These are phyloP conservation scores for Stereum hirsutum DNA, from an alignment of 1,284 basidiomycete genomes.

Conservation along the genomic window DNA sequence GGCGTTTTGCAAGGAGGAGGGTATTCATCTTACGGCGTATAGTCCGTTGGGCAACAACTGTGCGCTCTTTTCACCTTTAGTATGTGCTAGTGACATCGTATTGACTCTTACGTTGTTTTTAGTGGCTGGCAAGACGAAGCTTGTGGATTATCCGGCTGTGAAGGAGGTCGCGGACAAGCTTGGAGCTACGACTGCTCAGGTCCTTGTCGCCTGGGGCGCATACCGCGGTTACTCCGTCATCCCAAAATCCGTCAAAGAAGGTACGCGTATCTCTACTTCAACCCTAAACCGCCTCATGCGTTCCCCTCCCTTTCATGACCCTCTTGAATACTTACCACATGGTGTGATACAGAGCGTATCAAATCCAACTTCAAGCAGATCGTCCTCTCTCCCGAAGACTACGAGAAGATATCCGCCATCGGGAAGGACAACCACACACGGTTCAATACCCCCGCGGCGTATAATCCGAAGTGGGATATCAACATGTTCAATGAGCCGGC, in stretches of 20 bases:
- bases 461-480: constrained; percentile 55
- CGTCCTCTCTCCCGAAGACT: constrained; percentile 40
- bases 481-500: constrained; percentile 55
- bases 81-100: neutral
- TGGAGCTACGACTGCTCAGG: constrained; percentile 34
- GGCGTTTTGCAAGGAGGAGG: constrained; percentile 59
- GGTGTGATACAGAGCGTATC: constrained; percentile 33
- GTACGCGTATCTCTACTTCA: constrained; percentile 12
- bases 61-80: constrained; percentile 20
- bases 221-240: constrained; percentile 38
- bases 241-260: constrained; percentile 40
- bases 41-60: constrained; percentile 78
- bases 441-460: constrained; percentile 60
- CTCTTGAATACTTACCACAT: no score
- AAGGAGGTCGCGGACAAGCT: constrained; percentile 40
- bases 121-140: constrained; percentile 48
- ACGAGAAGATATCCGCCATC: constrained; percentile 37
- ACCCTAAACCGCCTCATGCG: neutral
- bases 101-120: constrained; percentile 5
- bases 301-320: no score
- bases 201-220: constrained; percentile 43
- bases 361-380: constrained; percentile 48
- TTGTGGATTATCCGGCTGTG: constrained; percentile 58
- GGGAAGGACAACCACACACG: constrained; percentile 44
- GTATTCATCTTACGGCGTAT: constrained; percentile 79